Evolutionary conservation across 495 filamentous ascomycete species (phyloP).

Genomic region (Penicillium canariense): DNA sequence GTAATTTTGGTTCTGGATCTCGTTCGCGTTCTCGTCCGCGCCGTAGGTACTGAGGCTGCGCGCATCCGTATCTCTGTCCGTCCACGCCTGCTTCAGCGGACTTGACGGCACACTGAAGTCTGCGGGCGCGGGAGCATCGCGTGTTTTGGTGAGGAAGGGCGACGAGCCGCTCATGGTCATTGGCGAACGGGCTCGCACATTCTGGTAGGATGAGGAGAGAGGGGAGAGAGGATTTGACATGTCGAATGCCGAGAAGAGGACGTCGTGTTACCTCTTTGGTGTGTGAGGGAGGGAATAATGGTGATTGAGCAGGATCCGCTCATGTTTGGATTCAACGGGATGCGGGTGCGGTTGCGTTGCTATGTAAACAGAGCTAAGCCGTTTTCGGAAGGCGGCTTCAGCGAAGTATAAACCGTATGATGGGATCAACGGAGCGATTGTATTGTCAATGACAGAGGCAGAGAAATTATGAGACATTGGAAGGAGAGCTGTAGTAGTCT

Average conservation of each 20-base stretch:
- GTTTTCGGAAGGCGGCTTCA: conserved; percentile 17
- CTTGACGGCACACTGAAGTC: conserved; percentile 36
- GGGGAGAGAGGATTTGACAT: conserved; percentile 50
- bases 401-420: background rate
- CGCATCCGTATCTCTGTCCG: conserved; percentile 7
- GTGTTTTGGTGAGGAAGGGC: conserved; percentile 27
- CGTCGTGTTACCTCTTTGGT: background rate
- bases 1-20: conserved; percentile 15
- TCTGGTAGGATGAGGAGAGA: conserved; percentile 43
- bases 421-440: too few relatives aligned
- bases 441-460: background rate
- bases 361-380: conserved; percentile 45
- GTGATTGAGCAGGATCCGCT: conserved; percentile 4
- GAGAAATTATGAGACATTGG: background rate
- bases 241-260: background rate
- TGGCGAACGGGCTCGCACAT: conserved; percentile 38
- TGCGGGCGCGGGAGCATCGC: conserved; percentile 26
- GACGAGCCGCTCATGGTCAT: conserved; percentile 24
- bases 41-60: conserved; percentile 10
- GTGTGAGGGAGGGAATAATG: background rate
- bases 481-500: background rate
- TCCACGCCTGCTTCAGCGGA: conserved; percentile 32
- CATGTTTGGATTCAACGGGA: conserved; percentile 23
- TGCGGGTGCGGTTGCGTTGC: conserved; percentile 35
- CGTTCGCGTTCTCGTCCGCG: conserved; percentile 13